These are phyloP conservation scores for Golubevia sp. DNA, from an alignment of 1,284 basidiomycete species.

Conservation along the genomic window DNA sequence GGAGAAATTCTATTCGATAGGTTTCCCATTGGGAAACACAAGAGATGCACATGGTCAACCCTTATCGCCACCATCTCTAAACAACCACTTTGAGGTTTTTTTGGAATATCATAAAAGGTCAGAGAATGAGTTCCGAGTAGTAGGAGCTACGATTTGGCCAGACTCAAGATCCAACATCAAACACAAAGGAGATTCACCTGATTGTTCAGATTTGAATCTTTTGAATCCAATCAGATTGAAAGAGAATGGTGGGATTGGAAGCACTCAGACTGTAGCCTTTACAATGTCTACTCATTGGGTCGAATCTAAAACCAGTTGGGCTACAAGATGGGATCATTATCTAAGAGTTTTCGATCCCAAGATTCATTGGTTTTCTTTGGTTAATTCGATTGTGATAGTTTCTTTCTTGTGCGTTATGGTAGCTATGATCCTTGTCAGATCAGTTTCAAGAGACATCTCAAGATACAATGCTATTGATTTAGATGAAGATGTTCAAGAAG, in stretches of 20 bases:
- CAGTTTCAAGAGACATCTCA: conserved; percentile 86
- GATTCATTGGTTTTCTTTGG: conserved; percentile 79
- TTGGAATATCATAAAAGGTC: conserved; percentile 54
- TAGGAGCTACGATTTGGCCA: conserved; percentile 54
- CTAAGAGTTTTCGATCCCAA: conserved; percentile 68
- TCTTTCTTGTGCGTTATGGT: conserved; percentile 88
- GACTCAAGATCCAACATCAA: conserved; percentile 13
- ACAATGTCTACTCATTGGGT: background rate
- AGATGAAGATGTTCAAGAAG: conserved; percentile 93
- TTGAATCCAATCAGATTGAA: background rate
- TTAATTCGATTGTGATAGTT: conserved; percentile 90
- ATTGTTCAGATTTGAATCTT: background rate
- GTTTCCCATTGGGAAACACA: conserved; percentile 60
- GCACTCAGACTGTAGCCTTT: background rate
- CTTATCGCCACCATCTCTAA: conserved; percentile 40
- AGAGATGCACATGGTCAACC: conserved; percentile 61
- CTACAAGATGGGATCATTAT: conserved; percentile 95
- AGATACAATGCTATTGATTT: conserved; percentile 96
- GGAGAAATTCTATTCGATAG: conserved; percentile 75
- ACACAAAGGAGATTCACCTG: background rate
- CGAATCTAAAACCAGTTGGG: conserved; percentile 74
- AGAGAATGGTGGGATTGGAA: background rate
- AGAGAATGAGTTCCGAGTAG: conserved; percentile 49
- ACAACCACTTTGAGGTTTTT: conserved; percentile 58
- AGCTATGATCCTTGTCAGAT: conserved; percentile 83